A percentile compares a stretch with the other conserved stretches of the same genome.
These are phyloP conservation scores for Euclidium syriacum DNA, from an alignment of 345 rosid species.

Conservation along the genomic window DNA sequence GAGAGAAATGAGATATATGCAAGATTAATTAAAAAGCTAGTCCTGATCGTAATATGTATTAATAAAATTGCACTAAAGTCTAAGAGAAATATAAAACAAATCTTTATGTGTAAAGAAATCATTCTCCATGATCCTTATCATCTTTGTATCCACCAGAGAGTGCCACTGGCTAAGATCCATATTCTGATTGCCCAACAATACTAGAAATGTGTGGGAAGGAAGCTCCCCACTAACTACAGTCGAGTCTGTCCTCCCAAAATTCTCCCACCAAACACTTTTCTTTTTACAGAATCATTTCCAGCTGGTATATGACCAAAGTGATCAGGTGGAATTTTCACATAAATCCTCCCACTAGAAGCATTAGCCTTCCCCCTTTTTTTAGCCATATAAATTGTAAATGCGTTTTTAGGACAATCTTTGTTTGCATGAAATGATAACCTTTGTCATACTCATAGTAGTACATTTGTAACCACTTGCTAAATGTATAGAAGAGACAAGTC, in stretches of 20 bases:
- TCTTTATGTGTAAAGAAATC: neutral
- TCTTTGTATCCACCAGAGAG: no score
- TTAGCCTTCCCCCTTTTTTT: constrained; percentile 58
- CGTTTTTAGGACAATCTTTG: constrained; percentile 51
- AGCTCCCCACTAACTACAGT: constrained; percentile 65
- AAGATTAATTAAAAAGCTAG: no score
- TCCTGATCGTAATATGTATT: no score
- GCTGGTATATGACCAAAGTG: constrained; percentile 70
- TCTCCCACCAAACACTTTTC: constrained; percentile 56
- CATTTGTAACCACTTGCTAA: constrained; percentile 44
- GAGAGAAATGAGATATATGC: no score
- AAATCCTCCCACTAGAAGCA: constrained; percentile 67
- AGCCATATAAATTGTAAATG: constrained; percentile 61
- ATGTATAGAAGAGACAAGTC: constrained; percentile 48
- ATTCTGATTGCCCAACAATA: constrained; percentile 54
- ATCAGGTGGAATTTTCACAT: constrained; percentile 52
- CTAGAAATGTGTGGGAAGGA: constrained; percentile 68
- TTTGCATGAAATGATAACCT: constrained; percentile 42
- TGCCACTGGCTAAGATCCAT: constrained; percentile 71
- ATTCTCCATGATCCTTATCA: no score
- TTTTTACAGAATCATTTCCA: constrained; percentile 59
- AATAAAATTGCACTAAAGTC: neutral
- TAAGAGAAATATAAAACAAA: neutral
- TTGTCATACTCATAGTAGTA: constrained; percentile 9
- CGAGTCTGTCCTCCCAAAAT: no score